Evolutionary conservation across 2,329 filamentous ascomycete genomes (phyloP), one percentile per base, ranked within the genome.

Genomic region (Curvularia verruculosa): DNA sequence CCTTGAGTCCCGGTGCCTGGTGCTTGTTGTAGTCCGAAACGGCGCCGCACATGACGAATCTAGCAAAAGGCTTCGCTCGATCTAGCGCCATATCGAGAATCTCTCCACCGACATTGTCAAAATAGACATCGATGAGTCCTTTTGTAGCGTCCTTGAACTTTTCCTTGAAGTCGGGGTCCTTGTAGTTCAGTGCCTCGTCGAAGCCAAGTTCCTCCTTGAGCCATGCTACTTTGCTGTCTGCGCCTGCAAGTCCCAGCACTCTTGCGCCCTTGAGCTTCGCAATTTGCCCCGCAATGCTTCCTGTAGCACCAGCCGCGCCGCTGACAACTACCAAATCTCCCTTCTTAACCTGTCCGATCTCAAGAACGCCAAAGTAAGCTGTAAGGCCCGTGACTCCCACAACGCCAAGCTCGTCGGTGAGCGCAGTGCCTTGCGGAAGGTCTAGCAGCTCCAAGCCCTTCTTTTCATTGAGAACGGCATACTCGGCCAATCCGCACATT

Each of bases 321-420:
- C 86, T 89, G 0, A 94, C 88, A 7, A 93, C 89, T 1, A 94
- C 89, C 3, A 89, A 87, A 62, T 93, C 89, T 4, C 89, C 89
- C 0, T 83, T 75, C 73, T 88, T 86, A 39, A 89, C 85, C 53
- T 88, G 79, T 2, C 85, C 90, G 44, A 93, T 84, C 53, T 89
- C 83, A 28, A 85, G 75, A 71, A 93, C 85, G 19, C 90, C 90
- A 61, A 90, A 89, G 77, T 91, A 93, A 1, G 90, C 90, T 0
- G 90, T 93, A 60, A 92, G 66, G 2, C 88, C 88, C 0, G 89
- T 91, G 74, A 86, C 78, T 12, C 90, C 90, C 34, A 85, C 48
- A 3, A 75, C 73, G 49, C 74, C 68, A 5, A 77, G 56, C 12
- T 85, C 81, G 71, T 91, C 87, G 13, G 86, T 87, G 19, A 79